A percentile compares a stretch with the other conserved stretches of the same genome.
These are phyloP conservation scores for Elongisporangium prolatum DNA, from an alignment of 352 stramenopile genomes.

Conservation along the genomic window DNA sequence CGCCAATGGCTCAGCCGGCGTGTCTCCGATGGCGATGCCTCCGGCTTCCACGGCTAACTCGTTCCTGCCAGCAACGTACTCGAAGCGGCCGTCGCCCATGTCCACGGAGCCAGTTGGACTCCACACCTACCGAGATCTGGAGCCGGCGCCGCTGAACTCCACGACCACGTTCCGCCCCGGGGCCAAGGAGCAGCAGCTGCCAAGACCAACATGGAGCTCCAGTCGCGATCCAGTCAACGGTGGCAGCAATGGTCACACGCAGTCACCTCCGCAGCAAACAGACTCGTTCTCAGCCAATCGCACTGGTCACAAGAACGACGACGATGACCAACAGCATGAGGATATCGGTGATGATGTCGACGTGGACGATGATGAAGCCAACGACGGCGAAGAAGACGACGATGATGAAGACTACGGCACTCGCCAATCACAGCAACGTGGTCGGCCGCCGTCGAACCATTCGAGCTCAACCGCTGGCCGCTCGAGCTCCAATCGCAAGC, in stretches of 20 bases:
- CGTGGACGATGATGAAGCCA: conserved; percentile 1
- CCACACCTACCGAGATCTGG: conserved; percentile 3
- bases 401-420: not conserved
- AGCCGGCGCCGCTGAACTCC: conserved; percentile 6
- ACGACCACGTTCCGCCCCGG: conserved; percentile 3
- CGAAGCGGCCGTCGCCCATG: not conserved
- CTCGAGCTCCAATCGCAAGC: conserved; percentile 6
- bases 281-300: not conserved
- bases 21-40: not conserved
- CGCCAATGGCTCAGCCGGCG: not conserved
- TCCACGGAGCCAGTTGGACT: not conserved
- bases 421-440: not conserved
- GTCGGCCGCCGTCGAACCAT: not conserved
- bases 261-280: not conserved
- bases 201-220: not conserved
- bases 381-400: not conserved
- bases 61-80: not conserved
- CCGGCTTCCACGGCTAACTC: not conserved
- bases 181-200: conserved; percentile 1
- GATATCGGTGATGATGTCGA: not conserved
- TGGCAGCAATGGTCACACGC: conserved; percentile 1
- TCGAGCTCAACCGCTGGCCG: not conserved
- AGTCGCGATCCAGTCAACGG: conserved; percentile 3
- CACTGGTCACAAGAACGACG: conserved; percentile 1
- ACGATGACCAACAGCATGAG: conserved; percentile 1